phyloP scores from a whole-genome alignment of 176 grass and related monocot genomes.

The Carex scoparia region DNA sequence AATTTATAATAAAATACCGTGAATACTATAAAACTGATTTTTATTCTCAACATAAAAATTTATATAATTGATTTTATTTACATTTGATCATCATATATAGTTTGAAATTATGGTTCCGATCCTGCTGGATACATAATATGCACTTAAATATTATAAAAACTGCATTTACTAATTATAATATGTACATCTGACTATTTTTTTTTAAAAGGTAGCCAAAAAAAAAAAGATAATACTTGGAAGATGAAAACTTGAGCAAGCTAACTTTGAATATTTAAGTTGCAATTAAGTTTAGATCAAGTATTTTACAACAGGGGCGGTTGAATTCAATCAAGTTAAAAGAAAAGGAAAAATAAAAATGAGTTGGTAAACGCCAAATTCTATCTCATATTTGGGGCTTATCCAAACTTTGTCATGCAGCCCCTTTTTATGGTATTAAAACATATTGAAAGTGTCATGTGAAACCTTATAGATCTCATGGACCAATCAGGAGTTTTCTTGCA shows the following conservation, averaged over 20 bases:
- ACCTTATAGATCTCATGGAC: slow-evolving; percentile 14
- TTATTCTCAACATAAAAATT: no score
- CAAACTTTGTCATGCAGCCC: neutral
- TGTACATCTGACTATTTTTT: no score
- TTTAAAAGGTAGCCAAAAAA: no score
- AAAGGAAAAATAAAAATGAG: neutral
- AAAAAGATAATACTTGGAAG: no score
- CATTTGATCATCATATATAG: no score
- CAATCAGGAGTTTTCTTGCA: slow-evolving; percentile 1
- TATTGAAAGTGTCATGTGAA: slow-evolving; percentile 10
- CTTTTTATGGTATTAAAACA: neutral
- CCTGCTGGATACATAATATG: no score
- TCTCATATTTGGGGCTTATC: neutral
- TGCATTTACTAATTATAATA: no score
- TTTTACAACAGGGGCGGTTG: neutral
- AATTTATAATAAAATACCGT: no score
- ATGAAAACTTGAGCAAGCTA: neutral
- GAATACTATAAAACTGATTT: no score
- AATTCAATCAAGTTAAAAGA: neutral
- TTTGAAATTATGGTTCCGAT: no score
- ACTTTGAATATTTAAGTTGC: neutral
- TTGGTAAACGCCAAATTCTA: neutral
- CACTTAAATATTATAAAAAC: no score
- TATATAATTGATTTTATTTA: no score
- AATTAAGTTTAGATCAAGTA: neutral